Conservation (phyloP, 768 basidiomycete genomes). For the Mycena venus region DNA sequence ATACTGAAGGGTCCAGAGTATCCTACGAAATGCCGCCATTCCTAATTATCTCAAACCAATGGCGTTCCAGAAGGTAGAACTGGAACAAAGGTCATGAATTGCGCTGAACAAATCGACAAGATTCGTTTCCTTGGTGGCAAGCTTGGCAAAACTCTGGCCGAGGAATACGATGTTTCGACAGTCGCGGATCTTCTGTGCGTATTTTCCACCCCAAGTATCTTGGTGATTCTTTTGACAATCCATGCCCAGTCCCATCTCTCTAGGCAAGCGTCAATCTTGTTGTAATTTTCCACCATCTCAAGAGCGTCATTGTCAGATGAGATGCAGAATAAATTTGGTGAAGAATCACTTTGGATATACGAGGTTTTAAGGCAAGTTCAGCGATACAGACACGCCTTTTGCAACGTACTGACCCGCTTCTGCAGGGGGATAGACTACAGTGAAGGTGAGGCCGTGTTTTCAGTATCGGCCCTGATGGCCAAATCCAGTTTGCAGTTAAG, state of each 20-base stretch:
- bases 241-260: slow-evolving; percentile 57
- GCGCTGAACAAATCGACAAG: slow-evolving; percentile 51
- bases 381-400: background rate
- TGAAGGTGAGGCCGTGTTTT: slow-evolving; percentile 4
- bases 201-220: background rate
- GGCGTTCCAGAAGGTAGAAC: slow-evolving; percentile 85
- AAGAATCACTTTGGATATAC: slow-evolving; percentile 91
- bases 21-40: slow-evolving; percentile 86
- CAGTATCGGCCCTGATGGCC: background rate
- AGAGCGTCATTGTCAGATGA: slow-evolving; percentile 65
- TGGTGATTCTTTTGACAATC: background rate
- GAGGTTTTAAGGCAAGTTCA: slow-evolving; percentile 83
- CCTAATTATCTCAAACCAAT: slow-evolving; percentile 87
- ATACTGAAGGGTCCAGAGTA: slow-evolving; percentile 64
- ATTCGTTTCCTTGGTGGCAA: slow-evolving; percentile 97
- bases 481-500: slow-evolving; percentile 70
- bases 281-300: background rate
- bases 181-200: slow-evolving; percentile 92
- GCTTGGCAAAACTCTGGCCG: slow-evolving; percentile 87
- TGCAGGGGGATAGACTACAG: slow-evolving; percentile 26
- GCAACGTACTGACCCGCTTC: slow-evolving; percentile 11
- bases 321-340: slow-evolving; percentile 85
- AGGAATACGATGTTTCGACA: slow-evolving; percentile 89
- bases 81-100: background rate
- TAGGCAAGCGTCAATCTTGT: slow-evolving; percentile 57